Evolutionary conservation across 176 grass and related monocot genomes (phyloP).

Genomic region (Guadua angustifolia): DNA sequence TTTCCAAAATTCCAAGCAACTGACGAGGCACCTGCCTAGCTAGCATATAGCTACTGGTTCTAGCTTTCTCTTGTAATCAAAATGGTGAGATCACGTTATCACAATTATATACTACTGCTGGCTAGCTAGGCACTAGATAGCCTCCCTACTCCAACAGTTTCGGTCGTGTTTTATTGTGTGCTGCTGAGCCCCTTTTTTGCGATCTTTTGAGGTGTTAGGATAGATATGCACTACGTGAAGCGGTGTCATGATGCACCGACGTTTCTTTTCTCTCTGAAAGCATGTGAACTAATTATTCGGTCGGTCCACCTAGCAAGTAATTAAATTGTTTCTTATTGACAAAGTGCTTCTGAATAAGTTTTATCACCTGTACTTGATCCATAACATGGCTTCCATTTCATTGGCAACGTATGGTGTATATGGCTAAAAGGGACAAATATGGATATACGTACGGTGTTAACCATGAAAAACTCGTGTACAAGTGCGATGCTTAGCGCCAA

Average conservation of each 20-base stretch:
- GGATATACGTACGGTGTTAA: not conserved
- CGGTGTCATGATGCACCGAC: constrained; percentile 30
- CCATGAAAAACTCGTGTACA: not conserved
- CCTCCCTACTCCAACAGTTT: not conserved
- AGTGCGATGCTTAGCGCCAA: not conserved
- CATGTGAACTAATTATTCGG: constrained; percentile 41
- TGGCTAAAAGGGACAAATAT: not conserved
- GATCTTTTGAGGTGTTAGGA: constrained; percentile 25
- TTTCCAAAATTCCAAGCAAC: constrained; percentile 31
- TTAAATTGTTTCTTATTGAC: not conserved
- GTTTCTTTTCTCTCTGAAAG: constrained; percentile 13
- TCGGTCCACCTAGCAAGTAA: constrained; percentile 22
- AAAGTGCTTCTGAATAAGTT: not conserved
- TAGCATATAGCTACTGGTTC: not conserved
- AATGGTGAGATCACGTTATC: not conserved
- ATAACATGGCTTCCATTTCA: not conserved
- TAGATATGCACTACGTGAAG: constrained; percentile 19
- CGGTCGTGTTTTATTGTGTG: not conserved
- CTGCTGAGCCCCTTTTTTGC: not conserved
- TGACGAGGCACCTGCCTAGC: not conserved
- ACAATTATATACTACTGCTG: not conserved
- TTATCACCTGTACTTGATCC: not conserved
- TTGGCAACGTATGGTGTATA: not conserved
- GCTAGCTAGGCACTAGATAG: not conserved
- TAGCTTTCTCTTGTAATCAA: not conserved